These are phyloP conservation scores for Panaeolus papilionaceus DNA, from an alignment of 768 basidiomycete species.

Conservation along the genomic window DNA sequence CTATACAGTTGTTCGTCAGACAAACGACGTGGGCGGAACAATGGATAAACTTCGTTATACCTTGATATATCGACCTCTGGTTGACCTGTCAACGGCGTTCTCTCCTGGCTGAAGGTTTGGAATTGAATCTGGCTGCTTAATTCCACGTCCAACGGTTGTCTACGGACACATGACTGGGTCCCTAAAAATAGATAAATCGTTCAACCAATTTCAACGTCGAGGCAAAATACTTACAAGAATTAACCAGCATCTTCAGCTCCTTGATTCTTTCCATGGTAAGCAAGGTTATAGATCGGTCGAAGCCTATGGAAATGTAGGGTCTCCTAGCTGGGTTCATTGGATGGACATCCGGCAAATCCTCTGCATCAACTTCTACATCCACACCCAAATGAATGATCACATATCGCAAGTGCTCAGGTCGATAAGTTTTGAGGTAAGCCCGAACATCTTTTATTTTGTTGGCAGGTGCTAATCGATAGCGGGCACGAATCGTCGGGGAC, in stretches of 20 bases:
- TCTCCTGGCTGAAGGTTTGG: background rate
- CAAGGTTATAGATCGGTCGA: background rate
- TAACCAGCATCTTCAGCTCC: constrained; percentile 4
- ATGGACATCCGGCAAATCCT: constrained; percentile 2
- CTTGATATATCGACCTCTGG: background rate
- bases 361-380: background rate
- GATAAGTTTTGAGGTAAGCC: background rate
- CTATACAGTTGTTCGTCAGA: background rate
- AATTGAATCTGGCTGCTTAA: background rate
- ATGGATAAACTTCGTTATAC: background rate
- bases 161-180: background rate
- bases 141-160: background rate
- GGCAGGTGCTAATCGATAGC: constrained; percentile 2
- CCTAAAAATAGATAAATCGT: background rate
- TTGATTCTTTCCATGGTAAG: background rate
- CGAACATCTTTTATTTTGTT: constrained; percentile 9
- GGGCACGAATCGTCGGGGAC: background rate
- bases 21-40: background rate
- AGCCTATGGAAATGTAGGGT: background rate
- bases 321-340: background rate
- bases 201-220: background rate
- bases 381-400: background rate
- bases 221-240: background rate
- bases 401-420: background rate
- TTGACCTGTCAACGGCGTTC: background rate